phyloP scores from a whole-genome alignment of 31 red algal species.

The Bonnemaisonia californica region DNA sequence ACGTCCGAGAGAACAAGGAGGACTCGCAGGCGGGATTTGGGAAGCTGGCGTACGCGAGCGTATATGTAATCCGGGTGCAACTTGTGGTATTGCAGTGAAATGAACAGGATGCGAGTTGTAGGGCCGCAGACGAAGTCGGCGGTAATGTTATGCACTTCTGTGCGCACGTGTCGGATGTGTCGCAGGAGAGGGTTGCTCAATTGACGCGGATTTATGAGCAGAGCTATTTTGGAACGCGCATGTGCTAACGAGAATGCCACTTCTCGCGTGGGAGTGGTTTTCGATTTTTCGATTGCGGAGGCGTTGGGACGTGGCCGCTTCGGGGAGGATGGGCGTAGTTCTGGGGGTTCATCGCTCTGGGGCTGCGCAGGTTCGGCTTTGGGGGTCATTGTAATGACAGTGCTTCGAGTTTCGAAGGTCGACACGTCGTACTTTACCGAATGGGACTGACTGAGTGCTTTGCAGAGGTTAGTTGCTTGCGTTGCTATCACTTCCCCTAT shows the following conservation, averaged over 20 bases:
- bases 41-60: constrained; percentile 48
- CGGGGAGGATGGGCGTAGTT: too few species aligned
- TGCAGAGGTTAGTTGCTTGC: too few species aligned
- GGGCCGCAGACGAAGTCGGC: constrained; percentile 76
- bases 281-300: too few species aligned
- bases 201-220: constrained; percentile 66
- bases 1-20: constrained; percentile 79
- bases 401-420: too few species aligned
- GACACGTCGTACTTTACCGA: too few species aligned
- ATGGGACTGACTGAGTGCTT: too few species aligned
- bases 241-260: constrained; percentile 39
- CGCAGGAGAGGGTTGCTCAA: constrained; percentile 71
- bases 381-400: too few species aligned
- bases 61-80: constrained; percentile 77
- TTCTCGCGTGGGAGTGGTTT: not conserved
- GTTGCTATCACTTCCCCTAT: too few species aligned
- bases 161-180: constrained; percentile 66
- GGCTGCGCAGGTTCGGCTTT: too few species aligned
- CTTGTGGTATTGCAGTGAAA: constrained; percentile 85
- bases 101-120: constrained; percentile 66
- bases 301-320: too few species aligned
- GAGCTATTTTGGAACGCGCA: constrained; percentile 59
- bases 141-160: constrained; percentile 28
- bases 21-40: constrained; percentile 47
- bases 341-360: too few species aligned